Base-by-base conservation (phyloP, 164 flowering plant genomes). In the Umbellularia californica region DNA sequence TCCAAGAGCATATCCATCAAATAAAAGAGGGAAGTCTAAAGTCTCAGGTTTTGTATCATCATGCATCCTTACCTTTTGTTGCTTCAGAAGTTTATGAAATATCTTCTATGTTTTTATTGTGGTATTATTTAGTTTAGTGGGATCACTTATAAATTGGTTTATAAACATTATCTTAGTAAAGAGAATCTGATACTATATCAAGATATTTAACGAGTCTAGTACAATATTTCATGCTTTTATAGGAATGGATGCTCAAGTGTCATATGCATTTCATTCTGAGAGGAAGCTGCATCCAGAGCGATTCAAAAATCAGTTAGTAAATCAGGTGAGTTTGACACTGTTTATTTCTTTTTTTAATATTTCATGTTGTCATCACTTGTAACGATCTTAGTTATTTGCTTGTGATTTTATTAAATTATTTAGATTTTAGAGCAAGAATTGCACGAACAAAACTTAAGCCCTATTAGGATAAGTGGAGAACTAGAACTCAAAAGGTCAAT, bases 221-320 rank as follows among this genome's bases (percentile, higher is more conserved):
- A 67, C 14, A 20, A 30, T 67, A n/a, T 6, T 30, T 28, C 15
- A 4, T 10, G 17, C 12, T 35, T 73, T 1, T 72, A 23, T 87
- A 93, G 99, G 98, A 58, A 92, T 93, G 98, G 97, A 95, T 92
- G 99, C 99, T 60, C 98, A 93, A 85, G 88, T 95, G 52, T 93
- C 99, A 9, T 95, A 95, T 87, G 99, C 92, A 72, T 95, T 95
- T 87, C 99, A 95, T 84, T 79, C 96, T 41, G 98, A 95, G 81
- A 76, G 98, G 51, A 95, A 93, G 79, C 70, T 85, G 77, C 88
- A 95, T 79, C 99, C 99, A 64, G 99, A 93, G 80, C 90, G 86
- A 76, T 96, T 95, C 79, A 95, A 88, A 77, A 90, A 92, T 65
- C 98, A 93, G 83, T 70, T 94, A 27, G 84, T 83, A 68, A 96